Evolutionary conservation across 495 filamentous ascomycete species (phyloP).

Genomic region (Pseudotulostoma volvatum): DNA sequence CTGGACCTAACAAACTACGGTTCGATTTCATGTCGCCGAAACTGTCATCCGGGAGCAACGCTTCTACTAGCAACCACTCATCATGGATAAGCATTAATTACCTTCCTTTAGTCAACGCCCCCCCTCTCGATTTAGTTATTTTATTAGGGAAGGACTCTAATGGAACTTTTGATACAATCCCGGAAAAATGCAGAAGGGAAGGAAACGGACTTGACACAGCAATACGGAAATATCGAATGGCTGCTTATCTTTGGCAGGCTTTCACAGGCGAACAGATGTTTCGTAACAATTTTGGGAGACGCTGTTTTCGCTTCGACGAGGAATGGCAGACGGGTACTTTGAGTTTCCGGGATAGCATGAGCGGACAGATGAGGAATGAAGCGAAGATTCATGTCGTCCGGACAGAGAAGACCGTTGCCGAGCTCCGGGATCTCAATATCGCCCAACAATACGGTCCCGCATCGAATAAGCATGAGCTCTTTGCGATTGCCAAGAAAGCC

Average conservation of each 20-base stretch:
- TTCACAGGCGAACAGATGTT: constrained; percentile 93
- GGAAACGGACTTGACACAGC: constrained; percentile 67
- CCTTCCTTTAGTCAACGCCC: constrained; percentile 55
- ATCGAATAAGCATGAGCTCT: constrained; percentile 52
- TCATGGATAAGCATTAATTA: constrained; percentile 70
- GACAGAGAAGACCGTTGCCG: constrained; percentile 64
- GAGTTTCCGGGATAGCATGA: constrained; percentile 50
- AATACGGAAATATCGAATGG: constrained; percentile 73
- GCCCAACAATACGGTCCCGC: constrained; percentile 68
- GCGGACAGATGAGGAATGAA: constrained; percentile 65
- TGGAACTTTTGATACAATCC: constrained; percentile 67
- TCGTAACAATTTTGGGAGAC: constrained; percentile 65
- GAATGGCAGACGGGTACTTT: constrained; percentile 75
- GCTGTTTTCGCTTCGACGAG: constrained; percentile 80
- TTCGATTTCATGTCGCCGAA: constrained; percentile 78
- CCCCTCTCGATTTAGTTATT: constrained; percentile 73
- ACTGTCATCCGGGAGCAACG: constrained; percentile 47
- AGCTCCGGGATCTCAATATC: constrained; percentile 59
- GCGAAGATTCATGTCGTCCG: constrained; percentile 75
- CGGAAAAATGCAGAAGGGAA: constrained; percentile 56
- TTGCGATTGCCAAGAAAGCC: constrained; percentile 56
- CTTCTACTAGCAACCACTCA: constrained; percentile 56
- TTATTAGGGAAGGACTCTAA: constrained; percentile 77
- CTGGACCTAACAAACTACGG: constrained; percentile 69
- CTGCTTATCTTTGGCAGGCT: constrained; percentile 88